Evolutionary conservation across 148 eudicot genomes (phyloP).

Genomic region (Selenicereus undatus): DNA sequence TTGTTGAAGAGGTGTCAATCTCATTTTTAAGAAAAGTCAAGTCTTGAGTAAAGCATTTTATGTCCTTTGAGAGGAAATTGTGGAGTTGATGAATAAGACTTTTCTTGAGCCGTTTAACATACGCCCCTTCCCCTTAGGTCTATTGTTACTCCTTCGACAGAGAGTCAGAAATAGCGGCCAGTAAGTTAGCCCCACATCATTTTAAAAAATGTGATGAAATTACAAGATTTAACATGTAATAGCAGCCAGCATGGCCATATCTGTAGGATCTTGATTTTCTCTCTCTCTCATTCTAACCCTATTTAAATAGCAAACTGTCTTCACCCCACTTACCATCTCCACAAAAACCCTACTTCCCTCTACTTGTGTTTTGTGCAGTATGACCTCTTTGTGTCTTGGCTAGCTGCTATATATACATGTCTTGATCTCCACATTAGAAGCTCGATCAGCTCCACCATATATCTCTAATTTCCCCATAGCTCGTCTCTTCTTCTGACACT

Average conservation of each 20-base stretch:
- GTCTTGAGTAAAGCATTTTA: too few relatives aligned
- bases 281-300: slow-evolving; percentile 13
- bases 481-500: slow-evolving; percentile 24
- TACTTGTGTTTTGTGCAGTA: slow-evolving; percentile 17
- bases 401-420: neutral
- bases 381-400: neutral
- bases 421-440: neutral
- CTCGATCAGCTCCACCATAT: slow-evolving; percentile 23
- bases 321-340: slow-evolving; percentile 7
- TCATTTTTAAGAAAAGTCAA: too few relatives aligned
- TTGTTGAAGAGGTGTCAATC: too few relatives aligned
- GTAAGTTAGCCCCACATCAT: too few relatives aligned
- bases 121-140: too few relatives aligned
- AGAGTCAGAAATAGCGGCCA: too few relatives aligned
- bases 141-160: too few relatives aligned
- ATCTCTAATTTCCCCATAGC: slow-evolving; percentile 29
- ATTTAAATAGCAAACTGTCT: slow-evolving; percentile 50
- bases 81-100: too few relatives aligned
- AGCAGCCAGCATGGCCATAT: slow-evolving; percentile 19
- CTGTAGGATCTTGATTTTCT: slow-evolving; percentile 5
- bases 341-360: neutral
- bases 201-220: neutral
- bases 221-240: neutral
- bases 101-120: too few relatives aligned
- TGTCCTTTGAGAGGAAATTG: too few relatives aligned